phyloP scores from a whole-genome alignment of 768 basidiomycete genomes.

The Pholiota molesta region DNA sequence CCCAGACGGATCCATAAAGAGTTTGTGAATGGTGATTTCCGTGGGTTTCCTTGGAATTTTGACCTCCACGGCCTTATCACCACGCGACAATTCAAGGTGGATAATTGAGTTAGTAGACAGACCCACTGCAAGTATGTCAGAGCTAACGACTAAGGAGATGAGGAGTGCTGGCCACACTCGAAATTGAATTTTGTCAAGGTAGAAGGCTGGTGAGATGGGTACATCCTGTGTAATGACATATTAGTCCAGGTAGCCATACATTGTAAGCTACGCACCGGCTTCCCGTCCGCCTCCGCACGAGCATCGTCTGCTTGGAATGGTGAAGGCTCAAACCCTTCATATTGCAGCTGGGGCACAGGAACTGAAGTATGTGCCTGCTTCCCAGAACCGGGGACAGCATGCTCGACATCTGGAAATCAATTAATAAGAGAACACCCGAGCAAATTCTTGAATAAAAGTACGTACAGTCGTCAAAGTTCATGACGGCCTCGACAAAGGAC shows the following conservation, averaged over 20 bases:
- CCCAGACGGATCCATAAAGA: conserved; percentile 94
- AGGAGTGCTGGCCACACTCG: conserved; percentile 80
- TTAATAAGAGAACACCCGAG: conserved; percentile 11
- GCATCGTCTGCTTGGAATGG: conserved; percentile 56
- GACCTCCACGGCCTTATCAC: conserved; percentile 85
- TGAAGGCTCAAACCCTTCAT: conserved; percentile 88
- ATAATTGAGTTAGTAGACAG: conserved; percentile 76
- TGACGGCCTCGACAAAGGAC: conserved; percentile 23
- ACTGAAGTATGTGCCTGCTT: conserved; percentile 34
- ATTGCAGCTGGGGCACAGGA: conserved; percentile 64
- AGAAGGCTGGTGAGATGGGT: conserved; percentile 69
- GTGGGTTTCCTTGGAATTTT: conserved; percentile 72
- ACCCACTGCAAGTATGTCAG: conserved; percentile 87
- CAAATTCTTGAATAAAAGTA: conserved; percentile 3
- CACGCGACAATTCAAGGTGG: conserved; percentile 86
- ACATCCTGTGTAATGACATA: conserved; percentile 19
- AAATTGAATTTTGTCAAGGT: conserved; percentile 91
- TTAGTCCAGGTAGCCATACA: conserved; percentile 2
- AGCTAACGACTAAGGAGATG: conserved; percentile 79
- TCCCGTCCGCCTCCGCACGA: conserved; percentile 44
- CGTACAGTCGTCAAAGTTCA: conserved; percentile 71
- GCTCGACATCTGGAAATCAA: conserved; percentile 77
- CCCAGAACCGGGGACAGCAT: conserved; percentile 58
- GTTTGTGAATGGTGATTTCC: conserved; percentile 78
- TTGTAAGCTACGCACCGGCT: conserved; percentile 26